Evolutionary conservation across 371 early-diverging fungal genomes (phyloP).

Genomic region (Lichtheimia ramosa): DNA sequence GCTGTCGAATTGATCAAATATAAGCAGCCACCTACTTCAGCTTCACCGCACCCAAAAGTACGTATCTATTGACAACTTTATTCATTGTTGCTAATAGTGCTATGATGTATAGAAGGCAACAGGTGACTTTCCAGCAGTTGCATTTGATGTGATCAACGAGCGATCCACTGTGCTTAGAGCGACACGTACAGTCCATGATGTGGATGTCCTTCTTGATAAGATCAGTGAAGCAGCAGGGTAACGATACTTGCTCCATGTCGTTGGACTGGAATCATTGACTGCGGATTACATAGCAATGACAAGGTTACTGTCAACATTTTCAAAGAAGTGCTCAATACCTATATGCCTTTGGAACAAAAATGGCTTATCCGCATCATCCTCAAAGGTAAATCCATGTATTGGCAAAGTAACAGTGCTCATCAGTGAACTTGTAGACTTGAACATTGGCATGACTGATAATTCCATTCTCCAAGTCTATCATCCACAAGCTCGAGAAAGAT

Average conservation of each 20-base stretch:
- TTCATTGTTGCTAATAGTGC: neutral
- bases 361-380: constrained; percentile 78
- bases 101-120: constrained; percentile 19
- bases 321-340: constrained; percentile 49
- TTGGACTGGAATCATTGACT: neutral
- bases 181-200: constrained; percentile 48
- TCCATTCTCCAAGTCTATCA: constrained; percentile 65
- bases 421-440: constrained; percentile 51
- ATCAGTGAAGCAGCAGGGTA: constrained; percentile 31
- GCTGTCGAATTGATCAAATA: constrained; percentile 61
- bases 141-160: constrained; percentile 39
- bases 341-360: constrained; percentile 67
- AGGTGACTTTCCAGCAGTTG: constrained; percentile 58
- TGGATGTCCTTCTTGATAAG: constrained; percentile 41
- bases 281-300: constrained; percentile 8
- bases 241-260: constrained; percentile 5
- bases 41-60: neutral
- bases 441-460: constrained; percentile 70
- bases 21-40: constrained; percentile 39
- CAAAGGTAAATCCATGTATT: constrained; percentile 46
- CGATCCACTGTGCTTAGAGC: constrained; percentile 41
- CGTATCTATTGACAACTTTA: neutral
- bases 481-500: constrained; percentile 64
- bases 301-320: constrained; percentile 44
- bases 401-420: neutral